Percentiles rank a stretch among this genome's conserved stretches.
These are phyloP conservation scores for Hypsizygus marmoreus DNA, from an alignment of 768 basidiomycete genomes.

Conservation along the genomic window DNA sequence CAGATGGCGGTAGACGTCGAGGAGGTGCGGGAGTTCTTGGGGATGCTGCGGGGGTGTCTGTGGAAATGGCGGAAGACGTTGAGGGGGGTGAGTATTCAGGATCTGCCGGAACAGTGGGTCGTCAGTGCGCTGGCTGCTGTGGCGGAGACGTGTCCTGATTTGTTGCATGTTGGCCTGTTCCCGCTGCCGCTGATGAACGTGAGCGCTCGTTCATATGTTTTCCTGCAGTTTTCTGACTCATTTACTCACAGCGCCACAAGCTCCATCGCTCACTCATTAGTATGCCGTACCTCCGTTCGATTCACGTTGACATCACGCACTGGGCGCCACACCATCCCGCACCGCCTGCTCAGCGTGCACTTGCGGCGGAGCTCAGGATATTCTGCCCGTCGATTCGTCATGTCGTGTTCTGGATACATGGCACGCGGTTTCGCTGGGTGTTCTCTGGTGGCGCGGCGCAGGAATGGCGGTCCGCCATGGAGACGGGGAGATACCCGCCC, in stretches of 20 bases:
- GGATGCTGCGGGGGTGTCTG: constrained; percentile 35
- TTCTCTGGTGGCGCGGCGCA: background rate
- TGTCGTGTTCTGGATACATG: constrained; percentile 33
- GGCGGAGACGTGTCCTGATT: constrained; percentile 21
- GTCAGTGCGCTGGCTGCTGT: constrained; percentile 21
- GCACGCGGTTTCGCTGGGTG: constrained; percentile 26
- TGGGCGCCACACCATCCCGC: constrained; percentile 31
- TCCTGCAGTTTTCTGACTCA: background rate
- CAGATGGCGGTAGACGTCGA: constrained; percentile 46
- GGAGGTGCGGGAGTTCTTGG: constrained; percentile 27
- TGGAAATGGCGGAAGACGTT: constrained; percentile 24
- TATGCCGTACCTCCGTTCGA: constrained; percentile 27
- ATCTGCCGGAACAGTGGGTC: constrained; percentile 28
- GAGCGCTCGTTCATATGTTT: constrained; percentile 11
- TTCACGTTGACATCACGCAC: constrained; percentile 34
- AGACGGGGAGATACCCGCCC: too few relatives aligned
- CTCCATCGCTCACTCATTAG: constrained; percentile 27
- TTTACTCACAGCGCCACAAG: constrained; percentile 25
- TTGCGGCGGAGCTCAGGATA: constrained; percentile 33
- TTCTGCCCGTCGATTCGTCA: constrained; percentile 28
- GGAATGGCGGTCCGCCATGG: too few relatives aligned
- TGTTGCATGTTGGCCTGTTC: constrained; percentile 30
- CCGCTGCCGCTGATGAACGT: constrained; percentile 29
- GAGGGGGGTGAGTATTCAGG: constrained; percentile 28
- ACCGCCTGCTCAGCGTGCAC: constrained; percentile 27